Base-by-base conservation (phyloP, 345 rosid species). In the Erodium maritimum region DNA sequence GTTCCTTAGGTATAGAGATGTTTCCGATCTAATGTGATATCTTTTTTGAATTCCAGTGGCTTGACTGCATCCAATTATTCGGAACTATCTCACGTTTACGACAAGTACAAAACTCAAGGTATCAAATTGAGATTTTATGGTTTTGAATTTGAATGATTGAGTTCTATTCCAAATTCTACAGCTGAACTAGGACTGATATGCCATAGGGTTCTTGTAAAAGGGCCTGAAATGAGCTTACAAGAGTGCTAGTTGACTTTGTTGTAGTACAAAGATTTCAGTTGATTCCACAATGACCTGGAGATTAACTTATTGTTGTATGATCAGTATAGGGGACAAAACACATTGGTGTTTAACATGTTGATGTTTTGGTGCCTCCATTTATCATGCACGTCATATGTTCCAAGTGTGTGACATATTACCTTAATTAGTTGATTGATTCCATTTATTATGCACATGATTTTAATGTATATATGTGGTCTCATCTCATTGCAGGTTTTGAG, bases 51-150 rank as follows among this genome's bases (percentile, higher is more conserved):
- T 37, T 66, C 46, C 69, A 93, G 97, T 78, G 95, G 96, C 64
- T 69, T 93, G 73, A 87, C 99, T 50, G 65, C 86, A 56, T 71
- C 96, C 12, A 89, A 93, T 77, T 93, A 93, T 79, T 75, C 90
- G 0, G 97, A 93, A 73, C 88, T 93, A 37, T 77, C 95, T 19
- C 81, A 85, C 68, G 0, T 93, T 25, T 81, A 93, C 58, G 85
- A 85, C 74, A 93, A 87, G 63, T 93, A 89, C 86, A 89, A 83
- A 69, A 73, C 72, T 69, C 97, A 89, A 83, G 99, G 99, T 87
- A 52, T 54, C 23, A 23, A 54, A 5, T 23, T 5, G 5, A 6
- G 18, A 17, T 52, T 19, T 19, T n/a, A 6, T n/a, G 8, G 17
- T 51, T 51, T 51, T 5, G 18, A n/a, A n/a, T n/a, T 52, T 5